phyloP scores from a whole-genome alignment of 139 green algal genomes.

The Ettlia oleoabundans region DNA sequence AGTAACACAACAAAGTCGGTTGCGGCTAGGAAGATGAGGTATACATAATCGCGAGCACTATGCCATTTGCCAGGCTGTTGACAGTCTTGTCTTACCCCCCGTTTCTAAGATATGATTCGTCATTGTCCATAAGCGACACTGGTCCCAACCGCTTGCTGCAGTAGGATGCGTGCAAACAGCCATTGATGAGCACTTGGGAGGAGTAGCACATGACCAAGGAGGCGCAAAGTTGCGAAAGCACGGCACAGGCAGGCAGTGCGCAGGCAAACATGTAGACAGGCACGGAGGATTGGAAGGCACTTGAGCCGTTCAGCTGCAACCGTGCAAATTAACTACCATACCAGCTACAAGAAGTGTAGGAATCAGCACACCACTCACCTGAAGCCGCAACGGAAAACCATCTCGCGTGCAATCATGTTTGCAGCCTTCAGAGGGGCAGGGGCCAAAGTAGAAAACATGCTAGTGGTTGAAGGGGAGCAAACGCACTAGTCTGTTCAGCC shows the following conservation, averaged over 20 bases:
- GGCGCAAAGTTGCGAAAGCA: neutral
- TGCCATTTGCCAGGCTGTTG: neutral
- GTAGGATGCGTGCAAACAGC: neutral
- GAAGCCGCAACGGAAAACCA: conserved; percentile 86
- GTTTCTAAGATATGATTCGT: conserved; percentile 55
- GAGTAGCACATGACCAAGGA: neutral
- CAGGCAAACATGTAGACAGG: neutral
- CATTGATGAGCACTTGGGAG: neutral
- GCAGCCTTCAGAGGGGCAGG: conserved; percentile 58
- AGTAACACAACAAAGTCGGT: too few relatives aligned
- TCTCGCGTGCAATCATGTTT: conserved; percentile 87
- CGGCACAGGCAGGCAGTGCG: neutral
- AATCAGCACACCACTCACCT: conserved; percentile 2
- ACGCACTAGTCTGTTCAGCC: too few relatives aligned
- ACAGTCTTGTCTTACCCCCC: neutral
- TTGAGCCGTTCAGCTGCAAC: neutral
- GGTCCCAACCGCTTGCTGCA: conserved; percentile 71
- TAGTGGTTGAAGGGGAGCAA: too few relatives aligned
- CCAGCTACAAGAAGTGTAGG: neutral
- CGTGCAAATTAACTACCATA: neutral
- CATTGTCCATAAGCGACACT: conserved; percentile 73
- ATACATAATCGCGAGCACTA: neutral
- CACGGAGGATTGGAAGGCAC: neutral
- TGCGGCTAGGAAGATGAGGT: too few relatives aligned
- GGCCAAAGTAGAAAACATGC: too few relatives aligned